Conservation (phyloP, 768 basidiomycete genomes). For the Leccinum variicolor region DNA sequence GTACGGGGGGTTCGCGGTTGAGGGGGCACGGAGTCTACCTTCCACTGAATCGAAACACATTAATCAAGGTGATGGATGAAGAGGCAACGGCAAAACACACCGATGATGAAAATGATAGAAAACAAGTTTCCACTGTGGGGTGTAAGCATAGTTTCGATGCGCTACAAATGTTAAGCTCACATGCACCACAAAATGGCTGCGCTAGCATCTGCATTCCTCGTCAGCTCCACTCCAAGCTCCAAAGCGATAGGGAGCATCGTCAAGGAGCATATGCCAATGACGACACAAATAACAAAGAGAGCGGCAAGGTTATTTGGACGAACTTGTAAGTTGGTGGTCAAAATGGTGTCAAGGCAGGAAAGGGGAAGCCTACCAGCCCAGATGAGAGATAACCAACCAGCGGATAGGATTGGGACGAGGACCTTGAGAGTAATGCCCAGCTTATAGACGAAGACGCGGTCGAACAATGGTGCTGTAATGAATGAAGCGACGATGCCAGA, state of each 20-base stretch:
- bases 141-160: background rate
- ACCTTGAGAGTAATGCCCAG: conserved; percentile 58
- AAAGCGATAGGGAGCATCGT: conserved; percentile 73
- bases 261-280: conserved; percentile 65
- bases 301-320: conserved; percentile 56
- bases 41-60: conserved; percentile 40
- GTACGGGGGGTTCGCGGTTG: conserved; percentile 60
- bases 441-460: conserved; percentile 76
- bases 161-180: conserved; percentile 37
- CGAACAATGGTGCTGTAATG: conserved; percentile 70
- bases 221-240: conserved; percentile 78
- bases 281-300: conserved; percentile 62
- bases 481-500: conserved; percentile 69
- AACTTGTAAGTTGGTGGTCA: conserved; percentile 38
- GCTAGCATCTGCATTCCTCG: conserved; percentile 75
- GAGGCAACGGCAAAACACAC: conserved; percentile 36
- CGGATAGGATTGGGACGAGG: conserved; percentile 58
- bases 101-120: conserved; percentile 57
- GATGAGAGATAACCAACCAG: conserved; percentile 68
- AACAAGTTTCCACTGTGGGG: conserved; percentile 58
- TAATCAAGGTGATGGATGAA: background rate
- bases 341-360: background rate
- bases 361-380: conserved; percentile 62
- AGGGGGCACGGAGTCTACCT: conserved; percentile 62
- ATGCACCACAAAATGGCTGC: conserved; percentile 74